Conservation (phyloP, 2,329 filamentous ascomycete species). For the Pseudogymnoascus sp. region DNA sequence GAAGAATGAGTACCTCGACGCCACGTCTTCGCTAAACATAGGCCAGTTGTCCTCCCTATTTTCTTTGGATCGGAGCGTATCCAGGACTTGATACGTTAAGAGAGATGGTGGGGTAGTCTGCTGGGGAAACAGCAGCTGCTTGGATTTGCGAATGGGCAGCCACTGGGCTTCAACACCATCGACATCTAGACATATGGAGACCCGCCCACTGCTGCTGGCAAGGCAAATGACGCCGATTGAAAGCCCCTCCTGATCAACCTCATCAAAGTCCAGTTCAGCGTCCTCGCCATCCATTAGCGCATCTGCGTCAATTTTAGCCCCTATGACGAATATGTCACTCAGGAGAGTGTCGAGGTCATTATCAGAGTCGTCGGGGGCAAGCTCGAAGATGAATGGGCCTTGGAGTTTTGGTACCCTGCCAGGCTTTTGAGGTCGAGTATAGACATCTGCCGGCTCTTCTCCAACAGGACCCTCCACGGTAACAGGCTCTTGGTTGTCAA, state of each 20-base stretch:
- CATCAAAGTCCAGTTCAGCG: constrained; percentile 51
- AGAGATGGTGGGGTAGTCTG: constrained; percentile 40
- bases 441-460: constrained; percentile 49
- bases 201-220: constrained; percentile 52
- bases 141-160: constrained; percentile 50
- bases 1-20: constrained; percentile 56
- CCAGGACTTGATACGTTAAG: constrained; percentile 55
- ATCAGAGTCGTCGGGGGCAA: constrained; percentile 41
- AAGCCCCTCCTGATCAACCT: constrained; percentile 50
- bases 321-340: constrained; percentile 56
- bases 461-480: constrained; percentile 43
- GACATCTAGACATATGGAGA: constrained; percentile 54
- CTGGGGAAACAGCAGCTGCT: constrained; percentile 33
- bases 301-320: constrained; percentile 52
- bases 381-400: constrained; percentile 52
- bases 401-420: constrained; percentile 54
- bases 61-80: constrained; percentile 50
- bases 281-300: constrained; percentile 59
- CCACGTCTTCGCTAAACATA: constrained; percentile 53
- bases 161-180: constrained; percentile 60
- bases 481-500: constrained; percentile 55
- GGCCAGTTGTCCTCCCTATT: constrained; percentile 53
- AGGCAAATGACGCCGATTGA: constrained; percentile 54
- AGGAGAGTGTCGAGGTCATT: constrained; percentile 50
- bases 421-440: constrained; percentile 48